Percentiles rank a stretch among this genome's conserved stretches.
Conservation (phyloP, 768 basidiomycete species). For the Epithele typhae region DNA sequence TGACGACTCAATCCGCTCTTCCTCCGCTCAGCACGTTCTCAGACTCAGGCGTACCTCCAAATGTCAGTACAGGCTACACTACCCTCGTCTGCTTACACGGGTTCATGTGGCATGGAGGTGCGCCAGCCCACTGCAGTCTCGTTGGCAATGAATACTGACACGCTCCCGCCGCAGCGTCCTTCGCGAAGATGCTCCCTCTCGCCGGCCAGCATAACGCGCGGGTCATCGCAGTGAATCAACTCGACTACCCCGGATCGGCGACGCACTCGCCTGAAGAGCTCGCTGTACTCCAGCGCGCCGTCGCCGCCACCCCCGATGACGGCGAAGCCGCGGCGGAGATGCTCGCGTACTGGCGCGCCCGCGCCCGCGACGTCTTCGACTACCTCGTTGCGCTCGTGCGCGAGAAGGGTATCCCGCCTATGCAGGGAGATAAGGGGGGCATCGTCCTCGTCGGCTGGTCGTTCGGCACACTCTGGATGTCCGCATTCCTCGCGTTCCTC, state of each 20-base stretch:
- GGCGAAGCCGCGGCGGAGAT: neutral
- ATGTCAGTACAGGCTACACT: neutral
- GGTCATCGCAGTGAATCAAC: slow-evolving; percentile 19
- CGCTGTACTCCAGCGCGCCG: neutral
- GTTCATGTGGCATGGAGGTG: neutral
- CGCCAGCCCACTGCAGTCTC: neutral
- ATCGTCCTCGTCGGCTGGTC: slow-evolving; percentile 11
- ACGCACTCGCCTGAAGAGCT: slow-evolving; percentile 17
- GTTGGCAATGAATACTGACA: neutral
- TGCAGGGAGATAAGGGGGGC: neutral
- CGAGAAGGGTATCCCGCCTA: neutral
- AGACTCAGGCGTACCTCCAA: neutral
- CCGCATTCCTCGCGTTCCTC: slow-evolving; percentile 5
- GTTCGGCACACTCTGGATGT: neutral
- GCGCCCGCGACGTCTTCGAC: neutral
- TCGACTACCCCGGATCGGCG: slow-evolving; percentile 25
- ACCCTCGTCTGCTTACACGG: neutral
- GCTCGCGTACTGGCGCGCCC: too few species aligned
- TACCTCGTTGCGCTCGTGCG: neutral
- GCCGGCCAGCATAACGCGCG: slow-evolving; percentile 18
- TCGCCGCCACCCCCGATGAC: neutral
- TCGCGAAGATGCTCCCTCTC: slow-evolving; percentile 7
- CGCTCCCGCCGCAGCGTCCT: neutral
- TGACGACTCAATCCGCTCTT: too few species aligned
- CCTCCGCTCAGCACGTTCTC: neutral